Evolutionary conservation across 1,139 yeast genomes (phyloP), one percentile per base, ranked within the genome.

Genomic region (Kodamaea suecica): DNA sequence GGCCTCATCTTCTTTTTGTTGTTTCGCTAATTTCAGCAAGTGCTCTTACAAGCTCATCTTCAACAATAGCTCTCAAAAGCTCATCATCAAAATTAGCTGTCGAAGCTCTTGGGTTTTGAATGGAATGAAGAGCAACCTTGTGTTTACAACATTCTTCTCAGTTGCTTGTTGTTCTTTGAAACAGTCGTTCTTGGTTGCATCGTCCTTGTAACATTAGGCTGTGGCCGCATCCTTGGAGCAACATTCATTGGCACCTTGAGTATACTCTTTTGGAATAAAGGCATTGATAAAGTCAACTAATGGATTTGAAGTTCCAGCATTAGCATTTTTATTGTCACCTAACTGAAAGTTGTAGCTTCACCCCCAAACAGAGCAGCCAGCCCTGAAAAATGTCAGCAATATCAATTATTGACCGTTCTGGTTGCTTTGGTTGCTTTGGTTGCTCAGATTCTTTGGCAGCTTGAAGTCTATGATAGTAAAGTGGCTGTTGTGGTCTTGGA

Each of bases 11-110:
- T n/a, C n/a, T n/a, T n/a, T n/a, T n/a, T n/a, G n/a, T n/a, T 31
- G 31, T 30, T n/a, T 20, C 24, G 29, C n/a, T n/a, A n/a, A n/a
- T n/a, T n/a, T n/a, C n/a, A 27, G 24, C 17, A 36, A 31, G 40
- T 32, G 28, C 26, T 34, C 31, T 35, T 33, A 27, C 34, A 13
- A 25, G 4, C 14, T 25, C 28, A 13, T 25, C 28, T 13, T 25
- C 28, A 25, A 4, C 14, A 17, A 25, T 5, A 14, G 28, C 17
- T 25, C 28, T 25, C 17, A 25, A 25, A 25, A 25, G 28, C 6
- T 11, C 26, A 23, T 23, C 26, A 6, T 6, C 11, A n/a, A n/a
- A 6, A n/a, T 6, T 6, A 23, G 6, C 5, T 6, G 6, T 6
- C 5, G 11, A 6, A 23, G 5, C 11, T 7, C 13, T 11, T n/a